These are phyloP conservation scores for Cystofilobasidium macerans DNA, from an alignment of 768 basidiomycete species.

Conservation along the genomic window DNA sequence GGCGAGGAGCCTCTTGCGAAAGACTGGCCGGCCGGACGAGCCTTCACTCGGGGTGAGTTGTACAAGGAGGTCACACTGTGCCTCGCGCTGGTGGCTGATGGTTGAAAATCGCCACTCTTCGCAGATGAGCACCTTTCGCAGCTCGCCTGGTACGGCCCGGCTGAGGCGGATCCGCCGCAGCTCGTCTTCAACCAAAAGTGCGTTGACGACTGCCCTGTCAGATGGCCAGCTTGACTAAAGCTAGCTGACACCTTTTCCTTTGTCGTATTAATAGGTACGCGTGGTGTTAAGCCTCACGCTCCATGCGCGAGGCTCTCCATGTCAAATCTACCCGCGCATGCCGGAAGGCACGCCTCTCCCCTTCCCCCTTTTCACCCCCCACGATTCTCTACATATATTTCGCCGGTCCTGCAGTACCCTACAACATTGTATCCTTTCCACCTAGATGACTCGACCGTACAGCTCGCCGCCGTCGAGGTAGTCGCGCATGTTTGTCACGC, in stretches of 20 bases:
- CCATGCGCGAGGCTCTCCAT: too few species aligned
- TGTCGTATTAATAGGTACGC: too few species aligned
- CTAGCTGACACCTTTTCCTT: too few species aligned
- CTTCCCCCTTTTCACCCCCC: too few species aligned
- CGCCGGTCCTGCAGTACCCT: too few species aligned
- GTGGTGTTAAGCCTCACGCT: too few species aligned
- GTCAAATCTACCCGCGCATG: too few species aligned
- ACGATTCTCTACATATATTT: too few species aligned
- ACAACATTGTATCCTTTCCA: too few species aligned
- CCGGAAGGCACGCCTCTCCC: too few species aligned
- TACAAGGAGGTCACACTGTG: neutral
- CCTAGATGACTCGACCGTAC: neutral
- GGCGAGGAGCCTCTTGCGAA: neutral
- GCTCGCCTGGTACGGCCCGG: neutral
- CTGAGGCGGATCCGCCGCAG: neutral
- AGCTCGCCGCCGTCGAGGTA: neutral
- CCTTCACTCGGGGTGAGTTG: neutral
- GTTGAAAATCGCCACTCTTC: neutral
- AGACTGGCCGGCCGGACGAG: neutral
- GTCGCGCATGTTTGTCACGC: neutral
- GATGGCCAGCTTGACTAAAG: too few species aligned
- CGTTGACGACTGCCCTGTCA: neutral
- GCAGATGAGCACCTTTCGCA: neutral
- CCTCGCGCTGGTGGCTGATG: neutral
- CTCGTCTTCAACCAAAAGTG: slow-evolving; percentile 7